Evolutionary conservation across 2,329 filamentous ascomycete genomes (phyloP).

Genomic region (Lasiodiplodia sp.): DNA sequence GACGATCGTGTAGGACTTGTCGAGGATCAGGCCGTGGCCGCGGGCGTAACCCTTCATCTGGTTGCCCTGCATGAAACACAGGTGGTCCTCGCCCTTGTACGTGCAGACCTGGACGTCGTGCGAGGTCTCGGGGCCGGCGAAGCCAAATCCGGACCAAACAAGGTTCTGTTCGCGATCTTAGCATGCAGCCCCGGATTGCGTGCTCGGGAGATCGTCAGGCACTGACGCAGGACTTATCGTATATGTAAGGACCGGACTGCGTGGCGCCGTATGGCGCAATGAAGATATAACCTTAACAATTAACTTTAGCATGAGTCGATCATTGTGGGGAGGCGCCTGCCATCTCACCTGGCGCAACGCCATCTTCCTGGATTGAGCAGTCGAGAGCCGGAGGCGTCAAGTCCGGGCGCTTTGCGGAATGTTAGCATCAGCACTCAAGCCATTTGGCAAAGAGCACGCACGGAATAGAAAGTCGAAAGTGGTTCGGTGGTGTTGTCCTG

Average conservation of each 20-base stretch:
- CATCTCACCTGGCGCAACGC: constrained; percentile 25
- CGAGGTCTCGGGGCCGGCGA: constrained; percentile 56
- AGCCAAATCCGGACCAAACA: constrained; percentile 59
- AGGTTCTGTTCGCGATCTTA: constrained; percentile 47
- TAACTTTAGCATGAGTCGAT: constrained; percentile 17
- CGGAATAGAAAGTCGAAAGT: constrained; percentile 35
- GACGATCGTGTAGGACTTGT: constrained; percentile 57
- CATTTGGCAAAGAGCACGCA: neutral
- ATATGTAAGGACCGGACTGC: constrained; percentile 60
- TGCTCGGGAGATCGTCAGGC: constrained; percentile 6
- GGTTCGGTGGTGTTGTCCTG: constrained; percentile 32
- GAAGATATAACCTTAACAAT: constrained; percentile 56
- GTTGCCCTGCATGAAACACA: constrained; percentile 61
- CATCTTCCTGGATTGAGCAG: constrained; percentile 33
- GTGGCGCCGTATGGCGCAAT: constrained; percentile 58
- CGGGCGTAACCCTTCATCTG: constrained; percentile 61
- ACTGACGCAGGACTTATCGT: constrained; percentile 57
- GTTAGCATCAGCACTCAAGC: neutral
- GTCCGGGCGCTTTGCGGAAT: constrained; percentile 34
- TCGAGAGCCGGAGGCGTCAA: constrained; percentile 36
- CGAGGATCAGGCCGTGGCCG: constrained; percentile 61
- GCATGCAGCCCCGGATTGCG: neutral
- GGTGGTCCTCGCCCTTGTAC: constrained; percentile 57
- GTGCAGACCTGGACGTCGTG: constrained; percentile 58
- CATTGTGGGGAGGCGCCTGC: constrained; percentile 6